These are phyloP conservation scores for Microdochium trichocladiopsis DNA, from an alignment of 2,329 filamentous ascomycete species.

Conservation along the genomic window DNA sequence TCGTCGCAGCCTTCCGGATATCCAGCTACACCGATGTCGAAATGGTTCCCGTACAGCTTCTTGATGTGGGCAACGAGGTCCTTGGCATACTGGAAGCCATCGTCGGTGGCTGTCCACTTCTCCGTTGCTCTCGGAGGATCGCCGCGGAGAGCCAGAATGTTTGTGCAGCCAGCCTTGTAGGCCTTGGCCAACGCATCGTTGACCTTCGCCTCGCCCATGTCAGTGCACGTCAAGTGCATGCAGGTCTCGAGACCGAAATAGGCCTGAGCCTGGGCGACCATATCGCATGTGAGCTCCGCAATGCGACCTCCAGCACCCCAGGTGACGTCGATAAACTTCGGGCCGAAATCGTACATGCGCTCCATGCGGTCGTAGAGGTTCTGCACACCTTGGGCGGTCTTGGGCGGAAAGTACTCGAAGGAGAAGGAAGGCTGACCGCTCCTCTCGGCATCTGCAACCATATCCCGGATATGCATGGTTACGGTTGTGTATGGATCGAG, in stretches of 20 bases:
- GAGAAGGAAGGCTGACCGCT: constrained; percentile 85
- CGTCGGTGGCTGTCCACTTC: constrained; percentile 83
- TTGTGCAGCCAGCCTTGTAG: constrained; percentile 93
- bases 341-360: constrained; percentile 91
- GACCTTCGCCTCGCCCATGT: constrained; percentile 91
- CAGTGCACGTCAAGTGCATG: constrained; percentile 98
- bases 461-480: constrained; percentile 92
- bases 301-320: constrained; percentile 94
- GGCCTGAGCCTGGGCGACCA: constrained; percentile 92
- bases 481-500: constrained; percentile 1
- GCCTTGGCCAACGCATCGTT: constrained; percentile 81
- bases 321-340: constrained; percentile 95
- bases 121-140: constrained; percentile 92
- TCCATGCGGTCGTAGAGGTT: constrained; percentile 99
- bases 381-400: constrained; percentile 95
- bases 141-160: constrained; percentile 88
- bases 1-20: constrained; percentile 96
- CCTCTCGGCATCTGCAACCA: constrained; percentile 75
- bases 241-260: constrained; percentile 96
- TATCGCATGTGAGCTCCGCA: constrained; percentile 90
- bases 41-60: constrained; percentile 75
- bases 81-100: constrained; percentile 84
- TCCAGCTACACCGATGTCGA: constrained; percentile 94
- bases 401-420: constrained; percentile 98
- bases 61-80: constrained; percentile 78